A percentile compares a stretch with the other conserved stretches of the same genome.
Evolutionary conservation across 2,329 filamentous ascomycete species (phyloP).

Genomic region (Aureobasidium sp.): DNA sequence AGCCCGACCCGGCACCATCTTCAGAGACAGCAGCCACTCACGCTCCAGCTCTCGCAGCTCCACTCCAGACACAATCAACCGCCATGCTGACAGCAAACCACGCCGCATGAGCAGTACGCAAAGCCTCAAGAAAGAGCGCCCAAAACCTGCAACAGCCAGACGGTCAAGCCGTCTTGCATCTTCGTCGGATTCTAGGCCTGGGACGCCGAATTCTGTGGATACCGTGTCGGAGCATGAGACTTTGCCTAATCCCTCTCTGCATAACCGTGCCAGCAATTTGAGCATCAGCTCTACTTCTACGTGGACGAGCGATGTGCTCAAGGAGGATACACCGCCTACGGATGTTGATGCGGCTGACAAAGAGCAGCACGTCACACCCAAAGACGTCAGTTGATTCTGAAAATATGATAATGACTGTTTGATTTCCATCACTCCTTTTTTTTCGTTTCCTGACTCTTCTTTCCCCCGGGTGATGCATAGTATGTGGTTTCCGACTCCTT

Average conservation of each 20-base stretch:
- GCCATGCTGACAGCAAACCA: not conserved
- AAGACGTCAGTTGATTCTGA: not conserved
- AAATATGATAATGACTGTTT: slow-evolving; percentile 9
- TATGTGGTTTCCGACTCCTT: no score
- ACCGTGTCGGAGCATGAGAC: not conserved
- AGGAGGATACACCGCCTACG: slow-evolving; percentile 19
- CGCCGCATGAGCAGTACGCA: slow-evolving; percentile 13
- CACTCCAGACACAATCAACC: slow-evolving; percentile 26
- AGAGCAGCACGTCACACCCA: not conserved
- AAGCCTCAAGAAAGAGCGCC: slow-evolving; percentile 8
- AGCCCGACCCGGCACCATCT: slow-evolving; percentile 3
- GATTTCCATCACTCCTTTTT: no score
- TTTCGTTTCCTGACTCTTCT: not conserved
- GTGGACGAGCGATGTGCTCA: slow-evolving; percentile 17
- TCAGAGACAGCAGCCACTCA: slow-evolving; percentile 20
- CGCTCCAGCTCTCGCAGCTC: slow-evolving; percentile 28
- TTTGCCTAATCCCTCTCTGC: not conserved
- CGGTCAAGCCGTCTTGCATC: slow-evolving; percentile 14
- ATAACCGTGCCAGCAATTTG: slow-evolving; percentile 19
- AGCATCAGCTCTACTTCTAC: slow-evolving; percentile 17
- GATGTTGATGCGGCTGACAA: slow-evolving; percentile 16
- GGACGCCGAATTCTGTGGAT: not conserved
- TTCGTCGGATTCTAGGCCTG: slow-evolving; percentile 9
- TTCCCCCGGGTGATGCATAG: no score
- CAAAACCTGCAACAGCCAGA: slow-evolving; percentile 7